Evolutionary conservation across 352 stramenopile genomes (phyloP), one percentile per base, ranked within the genome.

Genomic region (Pythium biforme): DNA sequence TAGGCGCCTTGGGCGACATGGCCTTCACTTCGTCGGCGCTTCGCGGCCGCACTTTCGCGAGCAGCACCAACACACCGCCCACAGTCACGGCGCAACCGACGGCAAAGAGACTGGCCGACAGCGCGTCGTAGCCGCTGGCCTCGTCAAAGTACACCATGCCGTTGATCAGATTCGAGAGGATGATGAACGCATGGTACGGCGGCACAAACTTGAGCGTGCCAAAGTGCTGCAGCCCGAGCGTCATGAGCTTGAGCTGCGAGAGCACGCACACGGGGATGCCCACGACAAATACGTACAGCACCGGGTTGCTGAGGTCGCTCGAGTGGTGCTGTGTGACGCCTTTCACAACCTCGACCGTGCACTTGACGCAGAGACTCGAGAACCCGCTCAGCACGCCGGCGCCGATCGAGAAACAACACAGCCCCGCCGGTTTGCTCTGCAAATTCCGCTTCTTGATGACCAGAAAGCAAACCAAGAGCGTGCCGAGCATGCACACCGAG

Each of bases 191-290:
- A 47, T 77, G 73, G 57, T 80, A 77, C n/a, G 64, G 61, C 14
- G 73, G 69, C 34, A 80, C 67, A 59, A 76, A 77, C 64, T 80
- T 80, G 66, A 80, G 67, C 27, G 73, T 75, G 15, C 73, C 73
- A 37, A 80, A 80, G 61, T 69, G 46, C 33, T 71, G 25, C 17
- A 80, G 48, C 2, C 73, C 73, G 7, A 70, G 49, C 19, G 52
- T 74, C 69, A 80, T 71, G 45, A 77, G 58, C 23, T 68, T 69
- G 51, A 80, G 69, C 43, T 80, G 73, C 22, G 56, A 69, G 17
- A 70, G 39, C 46, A 77, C 66, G 37, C 63, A 70, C 14, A 75
- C 22, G 12, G 68, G 56, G 59, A 76, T 70, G 9, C 59, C 64
- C 6, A 60, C 23, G 1, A 74, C 56, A 10, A 77, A 72, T 2